Conservation (phyloP, 805 yeast genomes). For the Torulaspora delbrueckii region DNA sequence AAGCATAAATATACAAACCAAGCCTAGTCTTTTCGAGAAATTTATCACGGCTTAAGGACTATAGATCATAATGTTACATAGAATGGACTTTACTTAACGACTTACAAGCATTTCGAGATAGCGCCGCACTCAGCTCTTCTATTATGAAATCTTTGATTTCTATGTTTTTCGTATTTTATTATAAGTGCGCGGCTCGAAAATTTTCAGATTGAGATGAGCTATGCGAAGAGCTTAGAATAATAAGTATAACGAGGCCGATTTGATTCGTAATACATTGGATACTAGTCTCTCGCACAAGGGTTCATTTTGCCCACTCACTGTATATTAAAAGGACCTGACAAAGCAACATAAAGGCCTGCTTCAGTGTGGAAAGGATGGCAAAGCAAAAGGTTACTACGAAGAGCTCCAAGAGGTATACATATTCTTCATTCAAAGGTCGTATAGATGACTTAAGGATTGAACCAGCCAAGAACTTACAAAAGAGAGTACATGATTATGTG, state of each 20-base stretch:
- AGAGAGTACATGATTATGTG: slow-evolving; percentile 62
- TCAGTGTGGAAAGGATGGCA: slow-evolving; percentile 22
- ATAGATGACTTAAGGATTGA: slow-evolving; percentile 81
- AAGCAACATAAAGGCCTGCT: no score
- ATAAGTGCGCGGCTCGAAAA: slow-evolving; percentile 6
- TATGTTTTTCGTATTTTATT: slow-evolving; percentile 4
- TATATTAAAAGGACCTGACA: no score
- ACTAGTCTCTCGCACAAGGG: no score
- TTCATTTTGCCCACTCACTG: no score
- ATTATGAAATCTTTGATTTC: background rate
- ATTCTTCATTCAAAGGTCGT: slow-evolving; percentile 74
- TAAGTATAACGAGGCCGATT: background rate
- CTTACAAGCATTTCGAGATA: background rate
- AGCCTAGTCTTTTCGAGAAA: slow-evolving; percentile 37
- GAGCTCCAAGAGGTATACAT: slow-evolving; percentile 55
- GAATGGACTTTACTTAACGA: background rate
- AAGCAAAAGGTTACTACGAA: slow-evolving; percentile 46
- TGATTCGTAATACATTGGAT: no score
- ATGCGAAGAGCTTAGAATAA: slow-evolving; percentile 1
- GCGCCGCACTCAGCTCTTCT: no score
- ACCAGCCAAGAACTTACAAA: slow-evolving; percentile 53
- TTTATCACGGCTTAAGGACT: slow-evolving; percentile 20
- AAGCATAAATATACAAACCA: slow-evolving; percentile 49
- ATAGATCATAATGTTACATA: background rate
- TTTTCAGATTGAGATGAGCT: slow-evolving; percentile 5